A percentile compares a stretch with the other conserved stretches of the same genome.
Evolutionary conservation across 371 early-diverging fungal species (phyloP).

Genomic region (Mucor lusitanicus): DNA sequence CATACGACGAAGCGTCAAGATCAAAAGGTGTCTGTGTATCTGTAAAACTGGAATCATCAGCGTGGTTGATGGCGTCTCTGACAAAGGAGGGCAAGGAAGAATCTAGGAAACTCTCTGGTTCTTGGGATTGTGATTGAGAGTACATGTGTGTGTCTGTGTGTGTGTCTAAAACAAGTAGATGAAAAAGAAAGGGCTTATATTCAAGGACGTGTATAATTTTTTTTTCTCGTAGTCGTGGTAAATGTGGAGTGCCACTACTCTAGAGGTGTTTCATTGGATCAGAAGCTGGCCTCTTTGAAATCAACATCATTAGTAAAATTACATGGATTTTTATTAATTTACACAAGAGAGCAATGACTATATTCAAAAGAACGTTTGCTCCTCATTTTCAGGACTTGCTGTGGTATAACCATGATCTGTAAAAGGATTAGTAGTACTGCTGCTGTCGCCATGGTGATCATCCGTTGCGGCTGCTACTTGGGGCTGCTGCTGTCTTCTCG

Average conservation of each 20-base stretch:
- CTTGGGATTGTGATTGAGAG: neutral
- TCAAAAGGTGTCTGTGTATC: neutral
- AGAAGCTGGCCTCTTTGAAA: too few species aligned
- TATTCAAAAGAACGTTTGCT: neutral
- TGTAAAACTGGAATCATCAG: slow-evolving; percentile 1
- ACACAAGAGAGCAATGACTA: neutral
- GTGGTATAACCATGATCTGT: neutral
- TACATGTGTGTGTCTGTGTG: neutral
- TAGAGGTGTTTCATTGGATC: too few species aligned
- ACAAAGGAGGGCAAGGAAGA: slow-evolving; percentile 4
- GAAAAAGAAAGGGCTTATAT: neutral
- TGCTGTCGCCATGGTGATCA: too few species aligned
- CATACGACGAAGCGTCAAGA: neutral
- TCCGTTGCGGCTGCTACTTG: too few species aligned
- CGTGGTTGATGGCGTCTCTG: neutral
- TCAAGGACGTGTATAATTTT: neutral
- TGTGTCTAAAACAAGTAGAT: neutral
- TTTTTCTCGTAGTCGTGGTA: neutral
- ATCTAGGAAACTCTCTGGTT: neutral
- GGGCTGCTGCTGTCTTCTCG: neutral
- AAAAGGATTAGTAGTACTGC: neutral
- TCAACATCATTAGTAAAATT: too few species aligned
- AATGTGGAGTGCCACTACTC: too few species aligned
- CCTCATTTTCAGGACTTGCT: neutral
- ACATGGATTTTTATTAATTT: too few species aligned